A percentile compares a stretch with the other conserved stretches of the same genome.
These are phyloP conservation scores for Agastache rugosa DNA, from an alignment of 257 asterid species.

Conservation along the genomic window DNA sequence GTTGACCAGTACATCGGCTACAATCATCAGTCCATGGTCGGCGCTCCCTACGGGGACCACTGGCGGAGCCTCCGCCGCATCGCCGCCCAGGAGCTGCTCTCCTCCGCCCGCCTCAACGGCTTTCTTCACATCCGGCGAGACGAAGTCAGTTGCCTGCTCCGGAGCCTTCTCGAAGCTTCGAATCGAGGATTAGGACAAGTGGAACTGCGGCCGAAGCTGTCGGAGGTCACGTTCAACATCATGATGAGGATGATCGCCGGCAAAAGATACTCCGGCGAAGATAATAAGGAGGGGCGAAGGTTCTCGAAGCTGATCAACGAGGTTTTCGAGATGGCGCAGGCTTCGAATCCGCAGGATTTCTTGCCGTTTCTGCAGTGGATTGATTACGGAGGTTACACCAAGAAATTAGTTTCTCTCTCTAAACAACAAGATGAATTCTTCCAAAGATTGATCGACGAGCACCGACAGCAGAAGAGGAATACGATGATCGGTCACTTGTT, in stretches of 20 bases:
- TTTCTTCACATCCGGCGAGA: slow-evolving; percentile 30
- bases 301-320: slow-evolving; percentile 25
- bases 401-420: slow-evolving; percentile 23
- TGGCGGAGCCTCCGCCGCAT: slow-evolving; percentile 49
- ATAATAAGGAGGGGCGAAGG: neutral
- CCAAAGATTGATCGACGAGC: slow-evolving; percentile 41
- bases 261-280: slow-evolving; percentile 31
- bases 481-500: slow-evolving; percentile 45
- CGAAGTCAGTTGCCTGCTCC: slow-evolving; percentile 29
- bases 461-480: slow-evolving; percentile 35
- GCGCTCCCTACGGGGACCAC: slow-evolving; percentile 42
- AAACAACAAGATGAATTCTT: slow-evolving; percentile 31
- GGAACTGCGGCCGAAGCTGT: slow-evolving; percentile 29
- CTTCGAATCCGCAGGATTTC: slow-evolving; percentile 45
- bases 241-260: slow-evolving; percentile 48
- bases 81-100: slow-evolving; percentile 41
- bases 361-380: slow-evolving; percentile 46
- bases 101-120: slow-evolving; percentile 36
- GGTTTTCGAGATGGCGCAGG: slow-evolving; percentile 28
- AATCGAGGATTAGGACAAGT: neutral
- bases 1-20: slow-evolving; percentile 42
- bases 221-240: slow-evolving; percentile 35
- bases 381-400: slow-evolving; percentile 40
- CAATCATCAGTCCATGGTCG: slow-evolving; percentile 31
- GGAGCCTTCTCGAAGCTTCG: slow-evolving; percentile 1